phyloP scores from a whole-genome alignment of 345 rosid genomes.

The Dimocarpus longan region DNA sequence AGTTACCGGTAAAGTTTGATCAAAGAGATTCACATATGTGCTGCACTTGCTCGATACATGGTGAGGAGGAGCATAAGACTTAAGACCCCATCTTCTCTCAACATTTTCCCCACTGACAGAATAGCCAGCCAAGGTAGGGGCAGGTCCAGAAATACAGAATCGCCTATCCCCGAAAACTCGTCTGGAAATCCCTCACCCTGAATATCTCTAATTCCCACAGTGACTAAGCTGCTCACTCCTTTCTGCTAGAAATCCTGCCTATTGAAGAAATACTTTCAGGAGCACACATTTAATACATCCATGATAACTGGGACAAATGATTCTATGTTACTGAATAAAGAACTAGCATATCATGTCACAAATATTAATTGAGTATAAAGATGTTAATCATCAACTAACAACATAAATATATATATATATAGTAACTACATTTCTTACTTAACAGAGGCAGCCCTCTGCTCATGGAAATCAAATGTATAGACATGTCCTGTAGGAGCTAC shows the following conservation, averaged over 20 bases:
- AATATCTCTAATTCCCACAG: constrained; percentile 86
- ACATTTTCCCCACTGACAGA: constrained; percentile 78
- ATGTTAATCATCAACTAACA: neutral
- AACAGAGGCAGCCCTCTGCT: constrained; percentile 88
- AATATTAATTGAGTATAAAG: neutral
- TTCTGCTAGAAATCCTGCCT: constrained; percentile 90
- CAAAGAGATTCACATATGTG: constrained; percentile 76
- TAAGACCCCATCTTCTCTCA: constrained; percentile 73
- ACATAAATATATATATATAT: neutral
- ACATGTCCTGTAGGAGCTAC: constrained; percentile 90
- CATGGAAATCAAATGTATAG: constrained; percentile 92
- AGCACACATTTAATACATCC: neutral
- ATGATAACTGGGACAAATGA: neutral
- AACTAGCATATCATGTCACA: neutral
- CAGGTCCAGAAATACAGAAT: constrained; percentile 78
- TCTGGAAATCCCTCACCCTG: constrained; percentile 92
- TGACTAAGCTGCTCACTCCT: constrained; percentile 66
- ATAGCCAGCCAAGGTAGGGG: constrained; percentile 89
- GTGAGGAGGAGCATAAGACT: constrained; percentile 84
- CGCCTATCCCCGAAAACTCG: constrained; percentile 59
- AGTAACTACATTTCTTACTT: constrained; percentile 46
- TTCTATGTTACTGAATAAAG: neutral
- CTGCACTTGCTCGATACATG: constrained; percentile 96
- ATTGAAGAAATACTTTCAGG: constrained; percentile 18
- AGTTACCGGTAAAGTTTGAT: constrained; percentile 69